Base-by-base conservation (phyloP, 1,284 basidiomycete species). In the Trametes versicolor region DNA sequence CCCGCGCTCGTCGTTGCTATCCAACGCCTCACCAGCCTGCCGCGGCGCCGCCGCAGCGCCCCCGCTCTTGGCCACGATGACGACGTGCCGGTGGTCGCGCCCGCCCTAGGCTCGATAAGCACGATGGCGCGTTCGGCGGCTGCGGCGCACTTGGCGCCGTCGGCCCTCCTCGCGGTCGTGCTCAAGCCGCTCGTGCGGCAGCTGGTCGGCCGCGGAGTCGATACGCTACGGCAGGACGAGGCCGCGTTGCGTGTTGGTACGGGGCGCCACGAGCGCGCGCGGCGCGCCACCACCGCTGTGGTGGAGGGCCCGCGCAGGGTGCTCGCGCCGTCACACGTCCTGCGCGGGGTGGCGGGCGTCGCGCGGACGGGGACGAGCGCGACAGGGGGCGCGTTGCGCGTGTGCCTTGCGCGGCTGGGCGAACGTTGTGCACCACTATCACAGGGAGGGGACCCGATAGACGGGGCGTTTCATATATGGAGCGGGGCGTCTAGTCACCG, bases 121-220 rank as follows among this genome's bases (percentile, higher is more conserved):
- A 19, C 41, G 41, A 2, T 65, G 29, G 37, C 71, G 37, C 72
- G 72, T 48, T 62, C 60, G 7, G 71, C 75, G 25, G 71, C 83
- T 12, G 78, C 82, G 21, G 70, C 70, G 7, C 69, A 70, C n/a
- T 75, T 87, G 8, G 81, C 81, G 25, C 81, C 85, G 12, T 75
- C 78, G 62, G 85, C 84, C 5, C 64, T 83, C 37, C 74, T 89
- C 29, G 77, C 83, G 12, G 68, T 84, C 19, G 71, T 77, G 12
- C 72, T 79, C 32, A 76, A 77, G 63, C 69, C 62, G 12, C 48
- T 76, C 34, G 65, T 72, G 34, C 68, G 68, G 13, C 58, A 69
- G 29, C 66, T 77, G 45, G 63, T 74, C n/a, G 60, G 56, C 17
- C 53, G 71, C 21, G 75, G 72, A 2, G 39, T 73, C 29, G 72